Evolutionary conservation across 2,329 filamentous ascomycete species (phyloP).

Genomic region (Pseudogymnoascus sp.): DNA sequence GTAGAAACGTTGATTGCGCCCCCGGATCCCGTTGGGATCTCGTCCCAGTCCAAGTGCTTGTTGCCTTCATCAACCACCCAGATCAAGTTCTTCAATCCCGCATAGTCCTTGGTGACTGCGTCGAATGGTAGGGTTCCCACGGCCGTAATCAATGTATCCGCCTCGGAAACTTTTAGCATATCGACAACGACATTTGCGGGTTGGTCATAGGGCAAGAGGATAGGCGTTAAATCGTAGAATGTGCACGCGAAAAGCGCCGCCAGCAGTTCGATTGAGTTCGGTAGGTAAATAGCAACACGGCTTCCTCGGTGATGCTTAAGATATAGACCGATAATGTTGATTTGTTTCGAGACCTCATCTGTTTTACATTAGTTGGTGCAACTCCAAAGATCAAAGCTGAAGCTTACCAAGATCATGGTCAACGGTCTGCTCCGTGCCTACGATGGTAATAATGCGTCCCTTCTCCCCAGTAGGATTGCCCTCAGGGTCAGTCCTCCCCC

Average conservation of each 20-base stretch:
- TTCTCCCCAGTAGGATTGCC: slow-evolving; percentile 51
- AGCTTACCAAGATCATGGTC: slow-evolving; percentile 59
- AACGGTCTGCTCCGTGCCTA: slow-evolving; percentile 65
- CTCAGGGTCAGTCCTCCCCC: slow-evolving; percentile 55
- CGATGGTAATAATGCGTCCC: slow-evolving; percentile 69
- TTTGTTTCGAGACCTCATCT: slow-evolving; percentile 73
- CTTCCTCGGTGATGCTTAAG: slow-evolving; percentile 63
- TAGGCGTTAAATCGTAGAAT: slow-evolving; percentile 73
- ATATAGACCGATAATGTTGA: slow-evolving; percentile 76
- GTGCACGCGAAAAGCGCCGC: slow-evolving; percentile 76
- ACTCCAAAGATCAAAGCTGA: not conserved
- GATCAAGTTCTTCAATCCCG: slow-evolving; percentile 67
- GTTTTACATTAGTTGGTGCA: slow-evolving; percentile 22
- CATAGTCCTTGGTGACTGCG: slow-evolving; percentile 59
- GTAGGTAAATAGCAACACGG: slow-evolving; percentile 80
- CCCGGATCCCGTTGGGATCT: slow-evolving; percentile 69
- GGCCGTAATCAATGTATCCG: slow-evolving; percentile 74
- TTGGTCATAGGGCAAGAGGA: slow-evolving; percentile 78
- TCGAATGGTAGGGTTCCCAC: slow-evolving; percentile 83
- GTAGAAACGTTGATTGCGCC: slow-evolving; percentile 74
- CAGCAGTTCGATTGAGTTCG: slow-evolving; percentile 87
- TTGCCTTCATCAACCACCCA: slow-evolving; percentile 92
- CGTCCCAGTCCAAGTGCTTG: slow-evolving; percentile 91
- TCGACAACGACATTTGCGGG: slow-evolving; percentile 59
- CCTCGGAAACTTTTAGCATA: slow-evolving; percentile 64